Evolutionary conservation across 1,139 yeast genomes (phyloP).

Genomic region (Petasospora fabianii): DNA sequence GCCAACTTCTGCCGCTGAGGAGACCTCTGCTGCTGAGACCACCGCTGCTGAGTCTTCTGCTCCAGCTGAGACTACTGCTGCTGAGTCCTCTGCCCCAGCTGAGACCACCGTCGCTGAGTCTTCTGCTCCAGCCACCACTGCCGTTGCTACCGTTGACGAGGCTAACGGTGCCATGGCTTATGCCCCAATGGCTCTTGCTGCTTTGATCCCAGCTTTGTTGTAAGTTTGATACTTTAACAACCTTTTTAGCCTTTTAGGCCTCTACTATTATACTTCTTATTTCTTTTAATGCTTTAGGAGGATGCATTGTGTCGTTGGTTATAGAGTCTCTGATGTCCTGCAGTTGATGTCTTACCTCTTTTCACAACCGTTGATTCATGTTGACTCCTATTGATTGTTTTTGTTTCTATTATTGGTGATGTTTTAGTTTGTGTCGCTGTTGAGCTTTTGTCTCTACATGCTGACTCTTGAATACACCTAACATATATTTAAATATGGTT

Average conservation of each 20-base stretch:
- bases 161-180: slow-evolving; percentile 76
- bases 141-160: slow-evolving; percentile 11
- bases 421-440: neutral
- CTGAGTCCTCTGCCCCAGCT: slow-evolving; percentile 10
- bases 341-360: neutral
- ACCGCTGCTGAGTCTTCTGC: slow-evolving; percentile 20
- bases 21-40: slow-evolving; percentile 22
- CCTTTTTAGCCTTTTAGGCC: neutral
- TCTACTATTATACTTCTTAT: neutral
- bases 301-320: too few relatives aligned
- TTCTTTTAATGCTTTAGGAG: too few relatives aligned
- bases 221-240: slow-evolving; percentile 1
- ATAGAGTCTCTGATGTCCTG: neutral
- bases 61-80: slow-evolving; percentile 11
- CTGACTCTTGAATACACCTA: too few relatives aligned
- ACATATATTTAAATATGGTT: too few relatives aligned
- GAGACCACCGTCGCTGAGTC: neutral
- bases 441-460: too few relatives aligned
- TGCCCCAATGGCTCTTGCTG: slow-evolving; percentile 35
- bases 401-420: neutral
- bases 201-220: slow-evolving; percentile 14
- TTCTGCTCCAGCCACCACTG: slow-evolving; percentile 7
- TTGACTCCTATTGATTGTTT: neutral
- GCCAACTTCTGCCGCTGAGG: slow-evolving; percentile 24
- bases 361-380: too few relatives aligned